Evolutionary conservation across 2,329 filamentous ascomycete species (phyloP), one percentile per base, ranked within the genome.

Genomic region (Trichoderma asperellum): DNA sequence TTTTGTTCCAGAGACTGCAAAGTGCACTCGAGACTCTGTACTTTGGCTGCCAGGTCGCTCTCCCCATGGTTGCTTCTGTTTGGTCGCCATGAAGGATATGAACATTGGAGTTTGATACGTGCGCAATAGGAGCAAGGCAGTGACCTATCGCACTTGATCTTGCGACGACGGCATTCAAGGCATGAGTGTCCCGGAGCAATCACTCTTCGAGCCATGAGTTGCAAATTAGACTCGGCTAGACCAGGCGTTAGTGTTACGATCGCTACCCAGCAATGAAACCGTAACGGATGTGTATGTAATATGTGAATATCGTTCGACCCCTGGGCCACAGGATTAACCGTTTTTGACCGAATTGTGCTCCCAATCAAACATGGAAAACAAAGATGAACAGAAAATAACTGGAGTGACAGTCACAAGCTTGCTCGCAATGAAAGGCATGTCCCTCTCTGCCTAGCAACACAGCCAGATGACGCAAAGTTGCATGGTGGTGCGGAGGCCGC

Each of bases 101-200:
- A 49, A 43, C 71, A 73, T 37, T 60, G 53, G 14, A 66, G 70
- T 14, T 61, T 69, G 18, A 24, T 69, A n/a, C 60, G 66, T 37
- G 69, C 62, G 32, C 71, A 72, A 63, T 72, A 73, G 4, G 32
- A 63, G 32, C 71, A 73, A 10, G 71, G 70, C 1, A 68, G 34
- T 4, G 53, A 62, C 14, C 71, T 70, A 32, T 73, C 71, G 37
- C 71, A 73, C 61, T 60, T 72, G 40, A 73, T 72, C 52, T 73
- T 73, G 32, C 71, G 71, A 12, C 71, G 68, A 29, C 71, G 70
- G 32, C 71, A 73, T 47, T 72, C 71, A 5, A 71, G 43, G 35
- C 69, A 72, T 7, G 70, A 72, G 14, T 64, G 60, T 11, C 67
- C 71, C 16, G 71, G 29, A 5, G 69, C 53, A 58, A 67, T 67